Evolutionary conservation across 257 asterid genomes (phyloP).

Genomic region (Paraleonurus japonicus): DNA sequence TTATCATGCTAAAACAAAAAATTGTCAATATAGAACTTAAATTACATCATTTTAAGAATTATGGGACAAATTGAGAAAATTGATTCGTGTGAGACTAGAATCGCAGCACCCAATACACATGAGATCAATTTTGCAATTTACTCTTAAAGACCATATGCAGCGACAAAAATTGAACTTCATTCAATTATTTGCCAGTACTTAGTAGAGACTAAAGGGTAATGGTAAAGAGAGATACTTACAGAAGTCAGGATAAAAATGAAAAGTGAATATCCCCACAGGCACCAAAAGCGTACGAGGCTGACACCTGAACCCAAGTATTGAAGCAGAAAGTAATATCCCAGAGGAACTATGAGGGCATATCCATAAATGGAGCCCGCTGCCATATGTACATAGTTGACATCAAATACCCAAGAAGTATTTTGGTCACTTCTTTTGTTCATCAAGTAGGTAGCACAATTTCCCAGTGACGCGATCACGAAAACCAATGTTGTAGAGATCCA

Average conservation of each 20-base stretch:
- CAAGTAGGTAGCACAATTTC: conserved; percentile 85
- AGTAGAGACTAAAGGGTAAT: background rate
- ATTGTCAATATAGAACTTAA: no score
- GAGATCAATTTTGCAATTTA: no score
- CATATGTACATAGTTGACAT: conserved; percentile 74
- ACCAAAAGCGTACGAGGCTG: conserved; percentile 94
- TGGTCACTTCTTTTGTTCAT: conserved; percentile 56
- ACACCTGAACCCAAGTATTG: conserved; percentile 77
- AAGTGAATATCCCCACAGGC: conserved; percentile 99
- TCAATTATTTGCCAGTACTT: background rate
- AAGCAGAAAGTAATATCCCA: conserved; percentile 86
- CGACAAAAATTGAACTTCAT: conserved; percentile 6
- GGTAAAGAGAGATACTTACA: conserved; percentile 48
- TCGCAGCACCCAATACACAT: no score
- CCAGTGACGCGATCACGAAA: conserved; percentile 74
- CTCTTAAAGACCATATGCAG: background rate
- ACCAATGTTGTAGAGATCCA: conserved; percentile 97
- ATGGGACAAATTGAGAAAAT: no score
- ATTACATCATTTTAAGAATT: no score
- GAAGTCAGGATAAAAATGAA: conserved; percentile 76
- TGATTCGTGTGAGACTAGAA: no score
- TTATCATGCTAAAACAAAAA: no score
- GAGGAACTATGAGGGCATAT: conserved; percentile 81
- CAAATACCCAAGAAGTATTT: conserved; percentile 61
- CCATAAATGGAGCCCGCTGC: conserved; percentile 85